A percentile compares a stretch with the other conserved stretches of the same genome.
Evolutionary conservation across 305 asterid species (phyloP).

Genomic region (Striga hermonthica): DNA sequence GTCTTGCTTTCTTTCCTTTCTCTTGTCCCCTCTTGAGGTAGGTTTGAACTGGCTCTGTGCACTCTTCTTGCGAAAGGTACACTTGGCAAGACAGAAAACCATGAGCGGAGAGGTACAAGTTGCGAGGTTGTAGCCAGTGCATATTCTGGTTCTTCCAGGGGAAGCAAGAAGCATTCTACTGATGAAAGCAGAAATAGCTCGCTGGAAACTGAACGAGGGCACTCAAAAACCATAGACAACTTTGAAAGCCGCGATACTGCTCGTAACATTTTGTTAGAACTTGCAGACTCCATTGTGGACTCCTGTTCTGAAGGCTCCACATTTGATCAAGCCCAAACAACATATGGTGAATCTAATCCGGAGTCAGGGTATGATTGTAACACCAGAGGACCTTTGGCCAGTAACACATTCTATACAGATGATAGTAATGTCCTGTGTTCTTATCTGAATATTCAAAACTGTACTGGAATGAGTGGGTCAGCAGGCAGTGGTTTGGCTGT

Average conservation of each 20-base stretch:
- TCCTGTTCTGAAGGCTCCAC: slow-evolving; percentile 44
- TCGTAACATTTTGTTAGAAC: slow-evolving; percentile 64
- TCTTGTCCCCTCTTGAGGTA: slow-evolving; percentile 28
- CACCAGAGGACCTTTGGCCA: slow-evolving; percentile 44
- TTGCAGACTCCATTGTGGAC: slow-evolving; percentile 63
- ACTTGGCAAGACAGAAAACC: slow-evolving; percentile 49
- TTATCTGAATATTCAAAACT: slow-evolving; percentile 47
- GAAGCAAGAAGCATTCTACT: slow-evolving; percentile 40
- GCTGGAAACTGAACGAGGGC: slow-evolving; percentile 49
- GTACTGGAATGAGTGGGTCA: slow-evolving; percentile 47
- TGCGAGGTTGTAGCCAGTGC: slow-evolving; percentile 42
- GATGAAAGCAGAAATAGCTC: slow-evolving; percentile 41
- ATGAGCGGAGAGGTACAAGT: slow-evolving; percentile 45
- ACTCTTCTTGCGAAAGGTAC: slow-evolving; percentile 67
- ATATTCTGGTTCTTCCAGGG: slow-evolving; percentile 46
- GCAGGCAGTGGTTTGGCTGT: slow-evolving; percentile 48
- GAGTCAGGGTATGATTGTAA: slow-evolving; percentile 50
- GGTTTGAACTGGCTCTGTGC: slow-evolving; percentile 85
- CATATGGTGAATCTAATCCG: slow-evolving; percentile 42
- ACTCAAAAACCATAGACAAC: slow-evolving; percentile 47
- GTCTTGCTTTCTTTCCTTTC: not conserved
- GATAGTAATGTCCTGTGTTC: slow-evolving; percentile 58
- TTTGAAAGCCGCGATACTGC: slow-evolving; percentile 50
- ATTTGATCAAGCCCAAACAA: slow-evolving; percentile 43
- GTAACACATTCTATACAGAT: slow-evolving; percentile 43